Percentiles rank a stretch among this genome's conserved stretches.
Conservation (phyloP, 208 protist genomes). For the Leptomonas pyrrhocoris region DNA sequence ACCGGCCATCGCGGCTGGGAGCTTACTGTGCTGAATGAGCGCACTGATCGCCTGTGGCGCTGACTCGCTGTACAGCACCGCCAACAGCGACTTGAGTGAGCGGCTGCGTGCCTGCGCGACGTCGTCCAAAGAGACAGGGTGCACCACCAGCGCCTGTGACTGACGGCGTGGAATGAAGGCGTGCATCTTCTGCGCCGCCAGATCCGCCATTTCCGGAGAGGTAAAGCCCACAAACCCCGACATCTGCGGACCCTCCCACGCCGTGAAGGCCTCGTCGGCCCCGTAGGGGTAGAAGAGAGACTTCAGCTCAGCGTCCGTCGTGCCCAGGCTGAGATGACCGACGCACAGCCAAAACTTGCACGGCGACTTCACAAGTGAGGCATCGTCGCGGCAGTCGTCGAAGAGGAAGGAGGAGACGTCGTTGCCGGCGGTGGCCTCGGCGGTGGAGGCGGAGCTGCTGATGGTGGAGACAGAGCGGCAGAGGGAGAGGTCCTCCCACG, state of each 20-base stretch:
- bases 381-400: conserved; percentile 49
- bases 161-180: conserved; percentile 82
- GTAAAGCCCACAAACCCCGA: conserved; percentile 82
- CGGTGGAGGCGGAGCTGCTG: conserved; percentile 62
- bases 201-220: conserved; percentile 59
- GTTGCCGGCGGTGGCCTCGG: conserved; percentile 72
- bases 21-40: conserved; percentile 29
- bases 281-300: conserved; percentile 87
- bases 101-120: conserved; percentile 43
- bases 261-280: conserved; percentile 77
- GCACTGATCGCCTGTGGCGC: conserved; percentile 34
- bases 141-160: conserved; percentile 62
- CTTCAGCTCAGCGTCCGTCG: conserved; percentile 58
- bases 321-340: conserved; percentile 51
- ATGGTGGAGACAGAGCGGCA: conserved; percentile 33
- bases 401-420: conserved; percentile 69
- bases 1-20: conserved; percentile 31
- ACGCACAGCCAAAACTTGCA: conserved; percentile 76
- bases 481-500: conserved; percentile 27
- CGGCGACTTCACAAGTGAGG: conserved; percentile 17
- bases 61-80: conserved; percentile 37
- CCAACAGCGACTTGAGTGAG: conserved; percentile 36
- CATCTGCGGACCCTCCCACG: conserved; percentile 41
- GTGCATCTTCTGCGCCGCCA: conserved; percentile 80
- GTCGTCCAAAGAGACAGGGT: conserved; percentile 48